phyloP scores from a whole-genome alignment of 139 green algal species.

The Yamagishiella unicocca region DNA sequence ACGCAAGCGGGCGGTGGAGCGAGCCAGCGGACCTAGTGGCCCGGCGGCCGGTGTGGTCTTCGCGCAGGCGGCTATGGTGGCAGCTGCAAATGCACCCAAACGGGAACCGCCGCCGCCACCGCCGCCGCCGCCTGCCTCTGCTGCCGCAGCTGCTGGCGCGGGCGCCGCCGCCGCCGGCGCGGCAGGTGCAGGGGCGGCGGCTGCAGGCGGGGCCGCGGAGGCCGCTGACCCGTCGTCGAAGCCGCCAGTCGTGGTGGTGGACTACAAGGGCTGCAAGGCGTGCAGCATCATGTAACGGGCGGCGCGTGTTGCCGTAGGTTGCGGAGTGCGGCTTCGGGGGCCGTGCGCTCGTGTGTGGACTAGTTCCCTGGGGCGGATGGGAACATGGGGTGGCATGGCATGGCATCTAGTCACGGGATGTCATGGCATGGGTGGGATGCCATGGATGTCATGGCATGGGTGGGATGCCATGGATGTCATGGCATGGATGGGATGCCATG shows the following conservation, averaged over 20 bases:
- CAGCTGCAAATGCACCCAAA: neutral
- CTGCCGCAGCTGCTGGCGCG: neutral
- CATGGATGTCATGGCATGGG: no score
- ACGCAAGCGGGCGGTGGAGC: neutral
- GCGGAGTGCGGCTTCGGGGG: no score
- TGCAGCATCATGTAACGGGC: constrained; percentile 14
- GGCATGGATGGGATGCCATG: no score
- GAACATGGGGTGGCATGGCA: no score
- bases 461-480: no score
- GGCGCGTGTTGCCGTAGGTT: neutral
- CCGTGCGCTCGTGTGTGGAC: no score
- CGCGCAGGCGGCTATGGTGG: constrained; percentile 18
- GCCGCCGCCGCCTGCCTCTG: neutral
- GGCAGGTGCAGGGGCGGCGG: neutral
- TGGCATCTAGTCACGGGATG: no score
- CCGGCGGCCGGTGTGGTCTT: neutral
- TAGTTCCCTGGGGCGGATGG: no score
- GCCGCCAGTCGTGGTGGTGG: constrained; percentile 26
- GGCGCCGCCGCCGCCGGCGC: neutral
- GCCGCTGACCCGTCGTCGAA: neutral
- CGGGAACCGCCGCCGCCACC: neutral
- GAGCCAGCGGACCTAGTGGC: neutral
- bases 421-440: no score
- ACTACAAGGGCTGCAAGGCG: constrained; percentile 5
- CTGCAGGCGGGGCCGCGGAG: neutral